Evolutionary conservation across 1,284 basidiomycete genomes (phyloP), one percentile per base, ranked within the genome.

Genomic region (Ganoderma leucocontextum): DNA sequence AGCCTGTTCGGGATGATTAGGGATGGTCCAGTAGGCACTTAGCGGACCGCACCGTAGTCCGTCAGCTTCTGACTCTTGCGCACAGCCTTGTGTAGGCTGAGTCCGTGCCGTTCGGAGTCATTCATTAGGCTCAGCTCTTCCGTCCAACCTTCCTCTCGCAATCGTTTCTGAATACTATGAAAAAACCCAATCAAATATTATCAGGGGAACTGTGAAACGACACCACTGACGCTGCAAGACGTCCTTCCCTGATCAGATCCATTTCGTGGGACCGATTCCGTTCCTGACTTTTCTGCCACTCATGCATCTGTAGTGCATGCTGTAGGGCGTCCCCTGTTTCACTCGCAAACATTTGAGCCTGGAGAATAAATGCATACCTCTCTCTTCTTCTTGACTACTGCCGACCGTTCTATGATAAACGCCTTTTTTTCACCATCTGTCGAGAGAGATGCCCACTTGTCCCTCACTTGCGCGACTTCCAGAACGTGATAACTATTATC

Each of bases 11-110:
- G 19, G 13, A 15, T 33, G 6, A 44, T 22, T 41, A 33, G 35
- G 8, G 64, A 33, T 9, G 12, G 17, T 38, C 38, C 44, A 3
- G 10, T 49, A 10, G 5, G 12, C 25, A 10, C 7, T 12, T 22
- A 1, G 12, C 13, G 6, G 9, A 19, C n/a, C 63, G 9, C 12
- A 59, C 65, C 61, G 19, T 42, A 15, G 10, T 63, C 44, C 8
- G 65, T 66, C 22, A 66, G 36, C 36, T 62, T 57, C 19, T 62
- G 52, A n/a, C 55, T 38, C 35, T 62, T 66, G 60, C 36, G 22
- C 0, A 39, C 61, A 10, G 17, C n/a, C 13, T 60, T 58, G 19
- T 58, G 53, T 17, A 17, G 36, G 12, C 22, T 29, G n/a, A 66
- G 35, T 4, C 36, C 44, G 5, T 10, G 19, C 10, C n/a, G 12